Evolutionary conservation across 2,329 filamentous ascomycete species (phyloP).

Genomic region (Fusarium tricinctum): DNA sequence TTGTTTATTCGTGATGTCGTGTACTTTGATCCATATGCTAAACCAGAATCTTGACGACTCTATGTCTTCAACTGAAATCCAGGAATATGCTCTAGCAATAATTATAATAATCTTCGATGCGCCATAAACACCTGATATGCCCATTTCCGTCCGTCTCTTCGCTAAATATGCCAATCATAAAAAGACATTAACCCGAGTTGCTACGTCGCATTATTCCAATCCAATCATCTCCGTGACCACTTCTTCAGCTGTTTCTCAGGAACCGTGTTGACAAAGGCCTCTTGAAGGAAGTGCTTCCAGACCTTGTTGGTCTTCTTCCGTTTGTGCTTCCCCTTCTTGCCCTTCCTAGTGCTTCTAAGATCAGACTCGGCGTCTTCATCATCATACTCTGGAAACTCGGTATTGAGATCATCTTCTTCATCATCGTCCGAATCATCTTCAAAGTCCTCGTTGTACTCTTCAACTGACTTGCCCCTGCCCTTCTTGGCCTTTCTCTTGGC

Average conservation of each 20-base stretch:
- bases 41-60: constrained; percentile 12
- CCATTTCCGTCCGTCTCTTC: constrained; percentile 24
- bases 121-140: constrained; percentile 40
- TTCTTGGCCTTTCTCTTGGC: constrained; percentile 58
- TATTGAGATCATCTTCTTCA: constrained; percentile 31
- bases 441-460: constrained; percentile 38
- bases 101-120: constrained; percentile 10
- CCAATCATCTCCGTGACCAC: constrained; percentile 50
- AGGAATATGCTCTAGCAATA: constrained; percentile 1
- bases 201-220: constrained; percentile 12
- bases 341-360: constrained; percentile 22
- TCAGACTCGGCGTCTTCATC: constrained; percentile 41
- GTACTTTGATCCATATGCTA: constrained; percentile 8
- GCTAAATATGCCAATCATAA: constrained; percentile 39
- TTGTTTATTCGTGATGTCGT: constrained; percentile 31
- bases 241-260: constrained; percentile 74
- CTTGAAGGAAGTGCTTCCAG: constrained; percentile 82
- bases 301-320: constrained; percentile 71
- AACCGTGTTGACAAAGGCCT: constrained; percentile 84
- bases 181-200: constrained; percentile 11
- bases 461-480: constrained; percentile 43
- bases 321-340: constrained; percentile 58
- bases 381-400: constrained; percentile 36
- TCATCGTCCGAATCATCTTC: constrained; percentile 51
- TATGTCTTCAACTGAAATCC: not conserved